phyloP scores from a whole-genome alignment of 1,139 yeast genomes.

The Lodderomyces jiufengensis region DNA sequence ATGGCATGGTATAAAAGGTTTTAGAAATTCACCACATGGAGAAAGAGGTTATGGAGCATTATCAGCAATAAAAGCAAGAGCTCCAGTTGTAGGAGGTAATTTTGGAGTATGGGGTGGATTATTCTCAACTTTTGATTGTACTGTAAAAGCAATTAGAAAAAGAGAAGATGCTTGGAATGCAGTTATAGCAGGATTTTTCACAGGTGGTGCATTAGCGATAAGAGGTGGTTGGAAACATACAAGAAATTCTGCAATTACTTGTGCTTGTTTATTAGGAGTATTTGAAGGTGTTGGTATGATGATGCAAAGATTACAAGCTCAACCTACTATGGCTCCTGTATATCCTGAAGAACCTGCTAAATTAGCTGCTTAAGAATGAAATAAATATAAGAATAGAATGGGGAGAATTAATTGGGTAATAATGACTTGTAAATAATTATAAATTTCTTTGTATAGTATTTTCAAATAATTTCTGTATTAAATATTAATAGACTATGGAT shows the following conservation, averaged over 20 bases:
- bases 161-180: conserved; percentile 99
- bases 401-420: not conserved
- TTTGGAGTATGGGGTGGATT: conserved; percentile 99
- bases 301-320: conserved; percentile 89
- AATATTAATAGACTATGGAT: too few species aligned
- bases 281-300: conserved; percentile 98
- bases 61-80: conserved; percentile 90
- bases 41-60: conserved; percentile 90
- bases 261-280: conserved; percentile 95
- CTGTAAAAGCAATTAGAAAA: conserved; percentile 90
- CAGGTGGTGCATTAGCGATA: conserved; percentile 96
- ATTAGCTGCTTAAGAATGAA: conserved; percentile 39
- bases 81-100: conserved; percentile 98
- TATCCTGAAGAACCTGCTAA: conserved; percentile 59
- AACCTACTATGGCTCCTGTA: conserved; percentile 78
- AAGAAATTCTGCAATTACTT: conserved; percentile 92
- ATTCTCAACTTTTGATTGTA: conserved; percentile 92
- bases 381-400: too few species aligned
- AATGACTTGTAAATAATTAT: too few species aligned
- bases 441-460: too few species aligned
- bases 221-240: conserved; percentile 99
- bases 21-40: conserved; percentile 95
- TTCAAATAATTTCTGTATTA: too few species aligned
- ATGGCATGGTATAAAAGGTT: conserved; percentile 99
- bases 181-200: conserved; percentile 95